Evolutionary conservation across 345 rosid genomes (phyloP).

Genomic region (Stellera chamaejasme): DNA sequence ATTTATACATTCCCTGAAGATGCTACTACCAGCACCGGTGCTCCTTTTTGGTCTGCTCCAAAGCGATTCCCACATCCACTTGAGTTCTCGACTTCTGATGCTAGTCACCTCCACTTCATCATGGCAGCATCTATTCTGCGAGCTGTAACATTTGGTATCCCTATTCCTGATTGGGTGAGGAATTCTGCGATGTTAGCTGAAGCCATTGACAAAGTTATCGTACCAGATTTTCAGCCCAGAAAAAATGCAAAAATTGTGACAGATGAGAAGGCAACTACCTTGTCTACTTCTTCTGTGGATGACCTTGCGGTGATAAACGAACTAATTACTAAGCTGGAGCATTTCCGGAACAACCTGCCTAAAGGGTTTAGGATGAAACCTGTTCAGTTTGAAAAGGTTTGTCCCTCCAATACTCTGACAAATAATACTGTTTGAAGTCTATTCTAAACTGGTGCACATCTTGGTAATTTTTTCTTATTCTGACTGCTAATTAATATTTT

Average conservation of each 20-base stretch:
- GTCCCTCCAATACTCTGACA: not conserved
- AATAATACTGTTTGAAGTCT: not conserved
- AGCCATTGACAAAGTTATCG: conserved; percentile 50
- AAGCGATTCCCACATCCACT: conserved; percentile 63
- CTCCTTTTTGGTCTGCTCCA: conserved; percentile 83
- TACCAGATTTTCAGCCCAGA: conserved; percentile 61
- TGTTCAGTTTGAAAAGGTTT: conserved; percentile 69
- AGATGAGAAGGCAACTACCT: conserved; percentile 55
- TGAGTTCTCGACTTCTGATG: conserved; percentile 55
- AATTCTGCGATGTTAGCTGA: conserved; percentile 38
- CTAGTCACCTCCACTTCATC: conserved; percentile 63
- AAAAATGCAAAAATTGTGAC: conserved; percentile 53
- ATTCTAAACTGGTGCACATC: not conserved
- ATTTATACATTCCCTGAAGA: conserved; percentile 81
- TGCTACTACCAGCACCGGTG: conserved; percentile 60
- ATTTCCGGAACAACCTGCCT: conserved; percentile 27
- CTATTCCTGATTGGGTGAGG: conserved; percentile 71
- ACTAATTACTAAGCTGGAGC: conserved; percentile 38
- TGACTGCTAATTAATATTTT: no score
- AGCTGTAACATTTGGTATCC: conserved; percentile 79
- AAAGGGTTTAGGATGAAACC: conserved; percentile 63
- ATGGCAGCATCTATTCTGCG: conserved; percentile 66
- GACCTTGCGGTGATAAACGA: conserved; percentile 49
- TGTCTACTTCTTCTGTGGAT: conserved; percentile 37
- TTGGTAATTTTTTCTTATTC: not conserved